Percentiles rank a stretch among this genome's conserved stretches.
phyloP scores from a whole-genome alignment of 495 filamentous ascomycete species.

The Trichoderma erinaceum region DNA sequence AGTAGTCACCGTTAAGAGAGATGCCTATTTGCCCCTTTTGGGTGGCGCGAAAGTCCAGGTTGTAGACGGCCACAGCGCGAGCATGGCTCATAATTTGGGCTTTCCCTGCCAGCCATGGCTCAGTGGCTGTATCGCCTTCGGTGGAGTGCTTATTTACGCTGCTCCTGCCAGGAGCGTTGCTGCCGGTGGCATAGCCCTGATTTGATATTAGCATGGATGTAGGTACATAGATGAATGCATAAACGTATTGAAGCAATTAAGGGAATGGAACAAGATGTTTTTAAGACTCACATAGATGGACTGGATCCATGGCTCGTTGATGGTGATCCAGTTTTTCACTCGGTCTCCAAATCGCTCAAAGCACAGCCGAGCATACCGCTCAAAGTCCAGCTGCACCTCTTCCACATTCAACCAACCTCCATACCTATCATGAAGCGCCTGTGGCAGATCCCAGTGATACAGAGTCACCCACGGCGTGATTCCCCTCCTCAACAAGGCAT shows the following conservation, averaged over 20 bases:
- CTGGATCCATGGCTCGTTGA: constrained; percentile 51
- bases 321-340: constrained; percentile 52
- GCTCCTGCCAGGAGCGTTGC: constrained; percentile 46
- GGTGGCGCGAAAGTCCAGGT: constrained; percentile 43
- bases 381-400: constrained; percentile 47
- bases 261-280: background rate
- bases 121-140: constrained; percentile 43
- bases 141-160: constrained; percentile 44
- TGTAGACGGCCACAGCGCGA: constrained; percentile 46
- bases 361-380: constrained; percentile 42
- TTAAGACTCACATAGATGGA: constrained; percentile 30
- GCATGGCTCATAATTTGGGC: constrained; percentile 46
- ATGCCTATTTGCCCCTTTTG: constrained; percentile 50
- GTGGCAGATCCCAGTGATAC: constrained; percentile 53
- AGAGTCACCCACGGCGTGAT: constrained; percentile 49
- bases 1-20: constrained; percentile 53
- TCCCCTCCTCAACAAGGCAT: constrained; percentile 43
- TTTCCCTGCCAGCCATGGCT: constrained; percentile 49
- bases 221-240: too few relatives aligned
- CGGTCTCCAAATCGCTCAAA: constrained; percentile 42
- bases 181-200: constrained; percentile 44
- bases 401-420: constrained; percentile 47
- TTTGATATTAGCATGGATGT: background rate
- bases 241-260: background rate
- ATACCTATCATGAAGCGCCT: constrained; percentile 48